Evolutionary conservation across 371 early-diverging fungal genomes (phyloP).

Genomic region (Paraphysoderma sedebokerense): DNA sequence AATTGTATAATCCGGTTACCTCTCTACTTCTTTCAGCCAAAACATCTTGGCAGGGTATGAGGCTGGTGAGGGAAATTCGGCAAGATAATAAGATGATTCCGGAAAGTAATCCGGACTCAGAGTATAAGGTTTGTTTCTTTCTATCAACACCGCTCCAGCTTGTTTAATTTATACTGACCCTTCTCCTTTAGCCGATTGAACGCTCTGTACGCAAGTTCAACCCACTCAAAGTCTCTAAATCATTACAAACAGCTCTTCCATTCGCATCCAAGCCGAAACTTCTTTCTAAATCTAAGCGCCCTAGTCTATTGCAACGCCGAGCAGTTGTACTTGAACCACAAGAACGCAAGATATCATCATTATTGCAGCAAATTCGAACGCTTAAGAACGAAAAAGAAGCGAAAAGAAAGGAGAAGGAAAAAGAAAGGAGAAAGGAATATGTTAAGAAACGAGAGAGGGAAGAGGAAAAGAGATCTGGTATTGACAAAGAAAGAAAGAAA

Average conservation of each 20-base stretch:
- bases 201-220: slow-evolving; percentile 58
- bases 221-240: slow-evolving; percentile 61
- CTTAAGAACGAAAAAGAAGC: slow-evolving; percentile 62
- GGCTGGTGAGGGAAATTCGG: slow-evolving; percentile 75
- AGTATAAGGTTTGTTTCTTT: no score
- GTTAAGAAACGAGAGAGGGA: background rate
- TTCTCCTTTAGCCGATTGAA: slow-evolving; percentile 61
- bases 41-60: slow-evolving; percentile 72
- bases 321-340: slow-evolving; percentile 81
- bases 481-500: slow-evolving; percentile 28
- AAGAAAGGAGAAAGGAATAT: slow-evolving; percentile 25
- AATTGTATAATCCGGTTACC: slow-evolving; percentile 90
- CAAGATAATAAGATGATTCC: slow-evolving; percentile 42
- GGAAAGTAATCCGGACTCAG: slow-evolving; percentile 60
- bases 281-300: slow-evolving; percentile 14
- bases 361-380: slow-evolving; percentile 76
- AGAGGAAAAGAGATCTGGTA: slow-evolving; percentile 7
- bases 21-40: slow-evolving; percentile 54
- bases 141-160: no score
- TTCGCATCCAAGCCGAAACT: slow-evolving; percentile 81
- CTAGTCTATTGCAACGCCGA: slow-evolving; percentile 35
- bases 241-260: slow-evolving; percentile 66
- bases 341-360: slow-evolving; percentile 60
- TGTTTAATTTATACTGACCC: no score
- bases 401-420: slow-evolving; percentile 49